These are phyloP conservation scores for Takashimella koratensis DNA, from an alignment of 1,284 basidiomycete genomes.

Conservation along the genomic window DNA sequence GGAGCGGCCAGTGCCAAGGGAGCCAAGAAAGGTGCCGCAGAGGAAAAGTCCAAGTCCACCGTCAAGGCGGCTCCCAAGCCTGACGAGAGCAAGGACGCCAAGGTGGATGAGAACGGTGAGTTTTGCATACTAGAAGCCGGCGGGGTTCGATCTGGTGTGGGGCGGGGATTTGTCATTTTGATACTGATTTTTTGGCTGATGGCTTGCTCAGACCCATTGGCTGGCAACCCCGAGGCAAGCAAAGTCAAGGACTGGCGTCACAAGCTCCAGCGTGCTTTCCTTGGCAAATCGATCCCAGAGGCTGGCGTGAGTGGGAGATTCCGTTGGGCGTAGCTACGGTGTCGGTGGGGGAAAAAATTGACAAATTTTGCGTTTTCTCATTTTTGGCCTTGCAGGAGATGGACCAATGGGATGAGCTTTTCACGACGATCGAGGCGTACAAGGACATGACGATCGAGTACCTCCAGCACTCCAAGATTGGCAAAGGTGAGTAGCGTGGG, in stretches of 20 bases:
- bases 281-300: constrained; percentile 54
- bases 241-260: constrained; percentile 85
- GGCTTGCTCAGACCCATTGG: constrained; percentile 45
- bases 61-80: constrained; percentile 37
- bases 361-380: too few relatives aligned
- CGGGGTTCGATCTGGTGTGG: too few relatives aligned
- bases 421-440: constrained; percentile 79
- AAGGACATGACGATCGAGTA: constrained; percentile 79
- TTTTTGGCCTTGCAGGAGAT: constrained; percentile 59
- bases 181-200: too few relatives aligned
- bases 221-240: constrained; percentile 65
- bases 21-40: constrained; percentile 3
- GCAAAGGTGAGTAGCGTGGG: constrained; percentile 57
- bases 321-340: not conserved
- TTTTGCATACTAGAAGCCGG: too few relatives aligned
- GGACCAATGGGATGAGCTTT: constrained; percentile 68
- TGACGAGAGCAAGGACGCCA: constrained; percentile 20
- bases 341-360: not conserved
- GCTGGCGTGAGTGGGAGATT: constrained; percentile 34
- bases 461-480: constrained; percentile 90
- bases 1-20: not conserved
- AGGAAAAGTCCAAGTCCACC: constrained; percentile 53
- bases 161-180: too few relatives aligned
- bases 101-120: not conserved
- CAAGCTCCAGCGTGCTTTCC: constrained; percentile 83